Conservation (phyloP, 2,329 filamentous ascomycete genomes). For the Decorospora gaudefroyi region DNA sequence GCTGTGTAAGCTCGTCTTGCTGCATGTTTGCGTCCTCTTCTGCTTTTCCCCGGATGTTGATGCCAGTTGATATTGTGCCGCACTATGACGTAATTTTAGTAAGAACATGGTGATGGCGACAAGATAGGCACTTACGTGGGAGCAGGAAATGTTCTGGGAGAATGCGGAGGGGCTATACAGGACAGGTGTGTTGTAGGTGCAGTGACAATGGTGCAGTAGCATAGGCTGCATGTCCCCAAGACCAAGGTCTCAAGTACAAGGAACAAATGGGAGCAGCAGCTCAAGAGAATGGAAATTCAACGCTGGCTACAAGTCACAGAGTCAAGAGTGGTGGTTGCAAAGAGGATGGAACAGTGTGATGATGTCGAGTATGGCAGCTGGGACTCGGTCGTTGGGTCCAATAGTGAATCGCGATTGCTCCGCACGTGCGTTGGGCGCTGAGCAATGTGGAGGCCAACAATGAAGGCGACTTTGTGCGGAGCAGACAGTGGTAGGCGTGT, state of each 20-base stretch:
- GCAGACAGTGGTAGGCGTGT: slow-evolving; percentile 8
- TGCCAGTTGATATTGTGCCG: slow-evolving; percentile 48
- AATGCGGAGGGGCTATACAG: slow-evolving; percentile 51
- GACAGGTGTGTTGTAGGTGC: slow-evolving; percentile 48
- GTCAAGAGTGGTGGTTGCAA: no score
- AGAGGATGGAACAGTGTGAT: slow-evolving; percentile 12
- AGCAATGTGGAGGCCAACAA: slow-evolving; percentile 23
- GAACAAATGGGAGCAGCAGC: slow-evolving; percentile 6
- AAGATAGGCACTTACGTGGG: slow-evolving; percentile 50
- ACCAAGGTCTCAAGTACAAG: slow-evolving; percentile 25
- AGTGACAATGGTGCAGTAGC: slow-evolving; percentile 48
- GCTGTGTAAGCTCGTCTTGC: slow-evolving; percentile 79
- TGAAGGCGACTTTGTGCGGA: slow-evolving; percentile 28
- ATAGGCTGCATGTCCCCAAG: slow-evolving; percentile 42
- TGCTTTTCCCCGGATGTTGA: slow-evolving; percentile 48
- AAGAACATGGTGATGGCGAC: slow-evolving; percentile 26
- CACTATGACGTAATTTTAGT: slow-evolving; percentile 52
- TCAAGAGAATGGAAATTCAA: slow-evolving; percentile 1
- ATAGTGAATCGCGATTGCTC: slow-evolving; percentile 15
- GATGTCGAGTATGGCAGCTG: slow-evolving; percentile 14
- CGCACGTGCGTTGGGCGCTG: slow-evolving; percentile 34
- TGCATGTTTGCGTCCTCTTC: slow-evolving; percentile 56
- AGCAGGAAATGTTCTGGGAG: slow-evolving; percentile 52
- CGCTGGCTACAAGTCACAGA: slow-evolving; percentile 25
- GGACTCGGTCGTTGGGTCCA: slow-evolving; percentile 20